phyloP scores from a whole-genome alignment of 139 green algal genomes.

The Nannochloris sp. region DNA sequence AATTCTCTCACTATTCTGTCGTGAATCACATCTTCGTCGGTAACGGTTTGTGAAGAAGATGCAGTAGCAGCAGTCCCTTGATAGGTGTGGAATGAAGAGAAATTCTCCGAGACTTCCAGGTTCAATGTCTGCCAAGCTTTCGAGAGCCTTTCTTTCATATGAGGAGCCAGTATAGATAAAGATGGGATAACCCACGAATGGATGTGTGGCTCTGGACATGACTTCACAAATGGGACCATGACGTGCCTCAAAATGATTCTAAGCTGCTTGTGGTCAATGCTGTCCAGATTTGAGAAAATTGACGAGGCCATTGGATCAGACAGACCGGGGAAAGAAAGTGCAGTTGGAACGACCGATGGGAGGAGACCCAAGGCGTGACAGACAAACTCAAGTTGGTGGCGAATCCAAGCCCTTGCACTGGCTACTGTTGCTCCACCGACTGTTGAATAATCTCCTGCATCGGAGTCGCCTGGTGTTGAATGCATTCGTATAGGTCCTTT shows the following conservation, averaged over 20 bases:
- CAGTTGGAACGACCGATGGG: constrained; percentile 7
- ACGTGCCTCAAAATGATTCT: constrained; percentile 58
- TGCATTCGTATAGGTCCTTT: constrained; percentile 2
- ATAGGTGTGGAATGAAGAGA: neutral
- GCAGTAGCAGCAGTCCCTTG: neutral
- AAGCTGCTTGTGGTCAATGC: constrained; percentile 43
- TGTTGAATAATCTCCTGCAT: constrained; percentile 25
- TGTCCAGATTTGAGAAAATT: constrained; percentile 14
- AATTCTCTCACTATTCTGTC: constrained; percentile 58
- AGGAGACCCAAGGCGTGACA: constrained; percentile 39
- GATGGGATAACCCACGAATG: constrained; percentile 30
- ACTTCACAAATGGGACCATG: constrained; percentile 29
- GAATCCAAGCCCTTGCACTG: constrained; percentile 32
- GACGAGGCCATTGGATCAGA: constrained; percentile 4
- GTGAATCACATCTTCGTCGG: constrained; percentile 49
- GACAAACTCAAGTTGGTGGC: constrained; percentile 31
- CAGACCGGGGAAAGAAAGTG: constrained; percentile 9
- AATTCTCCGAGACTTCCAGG: neutral
- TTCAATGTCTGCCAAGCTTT: neutral
- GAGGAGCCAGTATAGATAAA: constrained; percentile 32
- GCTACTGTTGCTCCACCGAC: constrained; percentile 28
- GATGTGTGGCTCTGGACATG: constrained; percentile 6
- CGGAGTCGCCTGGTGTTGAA: neutral
- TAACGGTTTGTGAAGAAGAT: constrained; percentile 9
- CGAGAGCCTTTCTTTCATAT: constrained; percentile 31